phyloP scores from a whole-genome alignment of 1,284 basidiomycete species.

The Microbotryum violaceum region DNA sequence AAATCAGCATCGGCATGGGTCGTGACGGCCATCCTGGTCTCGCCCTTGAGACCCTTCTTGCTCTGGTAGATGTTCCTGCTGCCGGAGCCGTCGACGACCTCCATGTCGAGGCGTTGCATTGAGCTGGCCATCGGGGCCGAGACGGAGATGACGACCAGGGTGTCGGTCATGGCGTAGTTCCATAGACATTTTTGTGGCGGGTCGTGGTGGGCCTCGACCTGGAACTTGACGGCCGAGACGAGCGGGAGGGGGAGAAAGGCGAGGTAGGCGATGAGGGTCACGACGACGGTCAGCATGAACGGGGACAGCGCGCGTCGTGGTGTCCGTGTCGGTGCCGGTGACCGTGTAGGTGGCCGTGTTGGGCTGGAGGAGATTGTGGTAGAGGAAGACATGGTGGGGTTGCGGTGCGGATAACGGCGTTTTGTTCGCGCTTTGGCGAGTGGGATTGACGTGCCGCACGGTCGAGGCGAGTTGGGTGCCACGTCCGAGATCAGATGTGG shows the following conservation, averaged over 20 bases:
- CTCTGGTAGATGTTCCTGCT: slow-evolving; percentile 84
- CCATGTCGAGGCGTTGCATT: slow-evolving; percentile 68
- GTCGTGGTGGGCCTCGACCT: slow-evolving; percentile 58
- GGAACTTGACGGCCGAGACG: slow-evolving; percentile 67
- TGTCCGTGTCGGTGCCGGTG: neutral
- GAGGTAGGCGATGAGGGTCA: neutral
- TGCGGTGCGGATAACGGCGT: no score
- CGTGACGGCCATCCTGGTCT: slow-evolving; percentile 88
- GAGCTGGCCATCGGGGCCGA: slow-evolving; percentile 23
- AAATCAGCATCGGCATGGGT: slow-evolving; percentile 89
- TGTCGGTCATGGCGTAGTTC: slow-evolving; percentile 78
- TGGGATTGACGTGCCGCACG: no score
- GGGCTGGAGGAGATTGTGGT: no score
- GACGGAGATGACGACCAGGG: slow-evolving; percentile 83
- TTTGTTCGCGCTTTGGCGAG: no score
- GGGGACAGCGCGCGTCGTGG: neutral
- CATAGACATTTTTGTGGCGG: slow-evolving; percentile 79
- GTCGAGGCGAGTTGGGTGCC: no score
- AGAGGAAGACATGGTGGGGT: no score
- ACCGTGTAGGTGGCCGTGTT: neutral
- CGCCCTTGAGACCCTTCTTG: slow-evolving; percentile 79
- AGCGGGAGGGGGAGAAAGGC: neutral
- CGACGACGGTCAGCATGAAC: neutral
- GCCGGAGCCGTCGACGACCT: slow-evolving; percentile 82
- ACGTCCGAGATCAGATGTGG: no score